Evolutionary conservation across 2,329 filamentous ascomycete species (phyloP).

Genomic region (Calonectria fujianensis): DNA sequence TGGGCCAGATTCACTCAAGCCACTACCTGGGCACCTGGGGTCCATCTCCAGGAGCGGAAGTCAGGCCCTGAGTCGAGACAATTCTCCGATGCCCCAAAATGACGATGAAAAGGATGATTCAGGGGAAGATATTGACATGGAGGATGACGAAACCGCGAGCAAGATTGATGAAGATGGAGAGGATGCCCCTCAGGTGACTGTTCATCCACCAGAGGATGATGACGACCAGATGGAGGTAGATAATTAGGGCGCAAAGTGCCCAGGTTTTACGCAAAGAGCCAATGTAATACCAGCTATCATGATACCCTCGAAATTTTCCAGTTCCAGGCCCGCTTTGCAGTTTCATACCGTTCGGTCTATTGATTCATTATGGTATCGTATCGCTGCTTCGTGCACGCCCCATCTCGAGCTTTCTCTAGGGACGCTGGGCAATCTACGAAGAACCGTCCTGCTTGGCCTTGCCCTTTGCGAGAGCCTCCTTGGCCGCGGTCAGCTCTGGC

Average conservation of each 20-base stretch:
- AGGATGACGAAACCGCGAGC: conserved; percentile 63
- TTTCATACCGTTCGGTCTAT: conserved; percentile 13
- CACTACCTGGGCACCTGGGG: conserved; percentile 42
- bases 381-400: conserved; percentile 17
- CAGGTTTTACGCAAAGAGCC: conserved; percentile 11
- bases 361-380: conserved; percentile 46
- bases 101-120: conserved; percentile 62
- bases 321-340: conserved; percentile 37
- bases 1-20: conserved; percentile 54
- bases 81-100: conserved; percentile 54
- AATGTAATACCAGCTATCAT: conserved; percentile 47
- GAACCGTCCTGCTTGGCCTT: conserved; percentile 58
- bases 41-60: conserved; percentile 53
- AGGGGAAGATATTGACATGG: conserved; percentile 76
- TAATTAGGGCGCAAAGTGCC: conserved; percentile 56
- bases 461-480: conserved; percentile 70
- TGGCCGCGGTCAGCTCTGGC: conserved; percentile 74
- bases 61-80: conserved; percentile 56
- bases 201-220: conserved; percentile 68
- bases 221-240: conserved; percentile 81
- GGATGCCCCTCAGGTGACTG: conserved; percentile 66
- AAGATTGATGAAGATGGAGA: conserved; percentile 66
- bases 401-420: conserved; percentile 5
- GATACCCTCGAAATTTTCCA: conserved; percentile 53
- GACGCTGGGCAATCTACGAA: conserved; percentile 24